These are phyloP conservation scores for Corynascus novoguineensis DNA, from an alignment of 495 filamentous ascomycete species.

Conservation along the genomic window DNA sequence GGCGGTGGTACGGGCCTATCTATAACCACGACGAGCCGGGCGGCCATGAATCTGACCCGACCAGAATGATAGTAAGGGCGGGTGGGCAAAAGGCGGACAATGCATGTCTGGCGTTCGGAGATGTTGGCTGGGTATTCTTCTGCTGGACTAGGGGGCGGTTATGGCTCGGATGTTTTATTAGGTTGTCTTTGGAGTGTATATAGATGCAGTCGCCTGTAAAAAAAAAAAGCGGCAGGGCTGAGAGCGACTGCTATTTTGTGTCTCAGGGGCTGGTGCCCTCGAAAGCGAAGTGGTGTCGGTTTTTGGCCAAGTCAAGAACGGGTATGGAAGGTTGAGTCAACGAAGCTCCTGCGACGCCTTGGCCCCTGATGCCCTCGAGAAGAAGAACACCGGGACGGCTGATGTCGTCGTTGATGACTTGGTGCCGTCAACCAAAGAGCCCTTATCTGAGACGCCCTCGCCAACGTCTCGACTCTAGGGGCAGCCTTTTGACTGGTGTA, in stretches of 20 bases:
- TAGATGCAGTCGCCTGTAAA: slow-evolving; percentile 4
- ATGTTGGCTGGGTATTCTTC: slow-evolving; percentile 7
- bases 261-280: background rate
- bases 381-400: background rate
- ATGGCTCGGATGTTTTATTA: background rate
- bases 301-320: background rate
- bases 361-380: background rate
- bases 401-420: background rate
- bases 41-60: background rate
- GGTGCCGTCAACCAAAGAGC: background rate
- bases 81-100: slow-evolving; percentile 2
- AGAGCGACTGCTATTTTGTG: background rate
- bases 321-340: no score
- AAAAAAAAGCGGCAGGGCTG: no score
- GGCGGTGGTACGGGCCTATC: background rate
- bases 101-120: slow-evolving; percentile 21
- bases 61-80: background rate
- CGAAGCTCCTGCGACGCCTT: background rate
- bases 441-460: background rate
- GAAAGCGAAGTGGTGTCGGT: background rate
- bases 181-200: slow-evolving; percentile 2
- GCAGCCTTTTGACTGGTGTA: background rate
- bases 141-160: background rate
- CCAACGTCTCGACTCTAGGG: background rate
- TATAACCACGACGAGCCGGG: background rate